phyloP scores from a whole-genome alignment of 2,329 filamentous ascomycete genomes.

The Talaromyces piceae region DNA sequence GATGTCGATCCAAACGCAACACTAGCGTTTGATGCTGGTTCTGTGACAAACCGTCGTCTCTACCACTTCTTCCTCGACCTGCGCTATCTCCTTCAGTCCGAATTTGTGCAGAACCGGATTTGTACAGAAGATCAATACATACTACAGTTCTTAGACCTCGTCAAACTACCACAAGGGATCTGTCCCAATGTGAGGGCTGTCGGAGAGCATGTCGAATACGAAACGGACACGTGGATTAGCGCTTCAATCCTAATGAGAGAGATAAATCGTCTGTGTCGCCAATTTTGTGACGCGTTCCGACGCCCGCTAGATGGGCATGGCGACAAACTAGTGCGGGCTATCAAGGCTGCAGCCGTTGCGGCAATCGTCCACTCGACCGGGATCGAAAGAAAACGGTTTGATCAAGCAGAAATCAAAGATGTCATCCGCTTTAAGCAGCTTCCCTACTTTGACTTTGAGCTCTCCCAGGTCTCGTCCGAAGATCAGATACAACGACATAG shows the following conservation, averaged over 20 bases:
- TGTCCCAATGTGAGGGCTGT: conserved; percentile 88
- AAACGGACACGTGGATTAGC: conserved; percentile 96
- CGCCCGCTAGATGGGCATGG: conserved; percentile 59
- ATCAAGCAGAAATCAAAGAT: conserved; percentile 78
- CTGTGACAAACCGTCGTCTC: conserved; percentile 88
- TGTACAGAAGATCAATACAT: conserved; percentile 79
- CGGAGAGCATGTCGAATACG: conserved; percentile 95
- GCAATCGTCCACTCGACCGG: conserved; percentile 87
- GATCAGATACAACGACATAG: conserved; percentile 49
- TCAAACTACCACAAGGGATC: conserved; percentile 94
- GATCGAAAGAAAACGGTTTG: conserved; percentile 77
- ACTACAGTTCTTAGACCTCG: conserved; percentile 87
- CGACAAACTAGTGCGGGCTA: conserved; percentile 62
- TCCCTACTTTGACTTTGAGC: conserved; percentile 75
- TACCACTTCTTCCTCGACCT: conserved; percentile 97
- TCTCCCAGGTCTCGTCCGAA: conserved; percentile 56
- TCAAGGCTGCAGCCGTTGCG: conserved; percentile 61
- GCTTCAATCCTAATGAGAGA: conserved; percentile 90
- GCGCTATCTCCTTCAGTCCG: conserved; percentile 80
- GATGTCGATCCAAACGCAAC: conserved; percentile 80
- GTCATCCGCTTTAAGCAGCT: conserved; percentile 75
- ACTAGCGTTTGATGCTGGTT: conserved; percentile 86
- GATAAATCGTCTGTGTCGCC: conserved; percentile 84
- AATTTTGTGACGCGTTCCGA: conserved; percentile 80
- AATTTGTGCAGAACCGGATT: conserved; percentile 78